phyloP scores from a whole-genome alignment of 2,329 filamentous ascomycete genomes.

The Venturia nashicola region DNA sequence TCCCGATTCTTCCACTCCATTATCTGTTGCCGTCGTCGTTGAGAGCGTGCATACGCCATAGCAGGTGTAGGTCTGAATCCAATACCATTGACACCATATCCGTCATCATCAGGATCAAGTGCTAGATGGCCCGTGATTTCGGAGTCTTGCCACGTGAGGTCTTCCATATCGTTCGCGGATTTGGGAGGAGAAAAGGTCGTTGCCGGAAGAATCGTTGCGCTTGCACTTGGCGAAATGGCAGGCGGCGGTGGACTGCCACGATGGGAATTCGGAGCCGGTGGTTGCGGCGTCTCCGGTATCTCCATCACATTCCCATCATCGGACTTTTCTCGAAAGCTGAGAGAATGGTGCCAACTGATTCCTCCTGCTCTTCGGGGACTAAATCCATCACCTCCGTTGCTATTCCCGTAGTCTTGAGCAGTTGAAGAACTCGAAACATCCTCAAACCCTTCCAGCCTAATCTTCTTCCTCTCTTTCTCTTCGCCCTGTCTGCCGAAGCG shows the following conservation, averaged over 20 bases:
- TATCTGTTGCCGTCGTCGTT: slow-evolving; percentile 46
- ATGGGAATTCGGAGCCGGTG: not conserved
- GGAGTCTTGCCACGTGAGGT: slow-evolving; percentile 39
- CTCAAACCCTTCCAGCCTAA: not conserved
- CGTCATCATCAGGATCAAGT: slow-evolving; percentile 46
- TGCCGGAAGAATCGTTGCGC: not conserved
- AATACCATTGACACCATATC: slow-evolving; percentile 51
- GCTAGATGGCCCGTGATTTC: slow-evolving; percentile 49
- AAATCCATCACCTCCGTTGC: not conserved
- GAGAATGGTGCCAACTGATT: not conserved
- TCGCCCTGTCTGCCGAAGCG: not conserved
- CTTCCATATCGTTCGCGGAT: not conserved
- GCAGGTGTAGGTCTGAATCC: slow-evolving; percentile 50
- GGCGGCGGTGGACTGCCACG: not conserved
- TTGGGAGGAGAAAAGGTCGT: not conserved
- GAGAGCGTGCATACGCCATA: slow-evolving; percentile 42
- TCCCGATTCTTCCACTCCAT: slow-evolving; percentile 47
- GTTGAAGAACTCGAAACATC: not conserved
- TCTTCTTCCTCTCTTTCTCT: slow-evolving; percentile 4
- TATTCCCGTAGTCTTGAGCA: not conserved
- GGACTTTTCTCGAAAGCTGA: not conserved
- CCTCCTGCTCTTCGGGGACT: not conserved
- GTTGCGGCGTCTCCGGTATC: not conserved
- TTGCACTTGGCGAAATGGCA: not conserved
- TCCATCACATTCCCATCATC: not conserved